phyloP scores from a whole-genome alignment of 805 yeast species.

The Ogataea nakhonphanomensis region DNA sequence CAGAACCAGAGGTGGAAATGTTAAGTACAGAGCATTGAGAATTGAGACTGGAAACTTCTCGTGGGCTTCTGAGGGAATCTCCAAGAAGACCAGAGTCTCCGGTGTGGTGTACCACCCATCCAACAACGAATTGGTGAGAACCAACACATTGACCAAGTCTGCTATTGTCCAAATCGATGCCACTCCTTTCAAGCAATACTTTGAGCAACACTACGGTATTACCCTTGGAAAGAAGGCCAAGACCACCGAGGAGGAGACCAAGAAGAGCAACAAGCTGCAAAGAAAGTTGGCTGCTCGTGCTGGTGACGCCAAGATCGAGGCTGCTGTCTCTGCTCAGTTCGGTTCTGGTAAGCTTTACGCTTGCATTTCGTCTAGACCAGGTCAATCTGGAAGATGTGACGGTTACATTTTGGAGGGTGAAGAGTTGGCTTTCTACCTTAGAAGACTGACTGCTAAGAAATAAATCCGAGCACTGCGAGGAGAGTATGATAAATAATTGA shows the following conservation, averaged over 20 bases:
- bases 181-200: conserved; percentile 99
- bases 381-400: conserved; percentile 99
- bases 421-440: conserved; percentile 99
- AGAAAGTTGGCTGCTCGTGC: conserved; percentile 95
- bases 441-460: conserved; percentile 99
- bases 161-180: conserved; percentile 99
- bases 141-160: conserved; percentile 98
- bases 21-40: conserved; percentile 99
- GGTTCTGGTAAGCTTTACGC: conserved; percentile 99
- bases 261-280: conserved; percentile 75
- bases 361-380: conserved; percentile 98
- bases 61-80: conserved; percentile 98
- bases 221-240: conserved; percentile 82
- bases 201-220: conserved; percentile 96
- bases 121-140: conserved; percentile 99
- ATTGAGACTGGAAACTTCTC: conserved; percentile 99
- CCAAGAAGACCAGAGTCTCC: conserved; percentile 98
- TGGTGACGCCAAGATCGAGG: conserved; percentile 77
- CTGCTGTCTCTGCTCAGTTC: conserved; percentile 93
- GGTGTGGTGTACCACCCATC: conserved; percentile 99
- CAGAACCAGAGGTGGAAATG: conserved; percentile 99
- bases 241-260: conserved; percentile 53
- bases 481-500: conserved; percentile 4
- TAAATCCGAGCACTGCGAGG: conserved; percentile 38
- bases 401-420: conserved; percentile 99